Base-by-base conservation (phyloP, 768 basidiomycete species). In the Cubamyces sp. region DNA sequence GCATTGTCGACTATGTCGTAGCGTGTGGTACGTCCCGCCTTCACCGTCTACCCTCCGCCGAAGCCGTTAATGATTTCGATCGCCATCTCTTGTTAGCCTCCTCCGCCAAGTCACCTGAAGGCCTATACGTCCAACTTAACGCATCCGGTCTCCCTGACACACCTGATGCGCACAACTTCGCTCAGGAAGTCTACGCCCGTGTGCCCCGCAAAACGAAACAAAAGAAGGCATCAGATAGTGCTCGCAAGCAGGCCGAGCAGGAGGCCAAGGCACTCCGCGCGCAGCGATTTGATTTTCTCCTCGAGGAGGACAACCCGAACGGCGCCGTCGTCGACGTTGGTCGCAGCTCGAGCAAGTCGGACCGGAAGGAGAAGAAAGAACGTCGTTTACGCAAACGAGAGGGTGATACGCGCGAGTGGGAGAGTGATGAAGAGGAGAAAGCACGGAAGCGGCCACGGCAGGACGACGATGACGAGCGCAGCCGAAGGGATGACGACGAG, bases 401-500 rank as follows among this genome's bases (percentile, higher is more conserved):
- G 30, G 83, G 86, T 60, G 90, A 92, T 64, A 84, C 79, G 21
- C 88, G 86, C 57, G 90, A 92, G 61, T 96, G 95, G 94, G 91
- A 93, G 73, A 93, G 91, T 66, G 94, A 94, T 64, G 93, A 92
- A 62, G 94, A 95, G 60, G 92, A 94, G 66, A 78, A 85, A 71
- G 77, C 82, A 41, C 79, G 86, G 73, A 93, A 91, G 72, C 84
- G 87, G 60, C 73, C 79, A 73, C 84, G 79, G 67, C 74, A 78
- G 1, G 84, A 84, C n/a, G 80, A 81, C 45, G 72, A 64, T 26
- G 67, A 65, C 26, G 21, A 69, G 53, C 23, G 58, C 0, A 70
- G 71, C 19, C 64, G 60, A 26, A 73, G 73, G 30, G 81, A 82
- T 21, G 81, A 82, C 21, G 78, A 79, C 49, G 61, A 73, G 15